Percentiles rank a stretch among this genome's conserved stretches.
phyloP scores from a whole-genome alignment of 2,329 filamentous ascomycete genomes.

The Penicillium sp. region DNA sequence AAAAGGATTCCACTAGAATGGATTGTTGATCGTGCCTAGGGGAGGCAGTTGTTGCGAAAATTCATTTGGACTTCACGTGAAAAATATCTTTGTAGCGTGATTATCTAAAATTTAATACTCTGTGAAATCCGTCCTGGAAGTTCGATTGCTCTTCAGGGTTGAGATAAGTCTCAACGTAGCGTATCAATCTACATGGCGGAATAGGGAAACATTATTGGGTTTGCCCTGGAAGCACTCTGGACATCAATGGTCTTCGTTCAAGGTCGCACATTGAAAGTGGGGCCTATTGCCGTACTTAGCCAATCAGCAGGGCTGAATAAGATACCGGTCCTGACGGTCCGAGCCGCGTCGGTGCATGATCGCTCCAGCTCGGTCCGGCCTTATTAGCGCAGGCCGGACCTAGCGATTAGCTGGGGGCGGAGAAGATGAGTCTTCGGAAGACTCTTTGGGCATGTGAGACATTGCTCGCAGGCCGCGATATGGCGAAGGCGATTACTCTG shows the following conservation, averaged over 20 bases:
- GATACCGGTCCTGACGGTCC: background rate
- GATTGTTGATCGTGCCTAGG: too few relatives aligned
- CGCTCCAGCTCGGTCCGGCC: background rate
- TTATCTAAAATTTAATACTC: too few relatives aligned
- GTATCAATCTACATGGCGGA: too few relatives aligned
- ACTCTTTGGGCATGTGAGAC: background rate
- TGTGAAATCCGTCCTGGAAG: background rate
- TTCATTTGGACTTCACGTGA: background rate
- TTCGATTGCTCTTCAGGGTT: background rate
- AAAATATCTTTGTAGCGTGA: too few relatives aligned
- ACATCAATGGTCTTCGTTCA: background rate
- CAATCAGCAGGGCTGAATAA: background rate
- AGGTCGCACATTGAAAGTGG: background rate
- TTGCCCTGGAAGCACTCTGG: too few relatives aligned
- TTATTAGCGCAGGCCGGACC: background rate
- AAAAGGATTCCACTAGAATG: background rate
- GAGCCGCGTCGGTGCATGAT: background rate
- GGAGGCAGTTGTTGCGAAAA: background rate
- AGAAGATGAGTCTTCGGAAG: background rate
- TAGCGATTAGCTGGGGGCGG: background rate
- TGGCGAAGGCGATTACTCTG: background rate
- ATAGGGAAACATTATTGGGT: too few relatives aligned
- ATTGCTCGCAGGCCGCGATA: background rate
- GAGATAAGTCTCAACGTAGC: too few relatives aligned
- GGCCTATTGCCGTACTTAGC: background rate